phyloP scores from a whole-genome alignment of 495 filamentous ascomycete genomes.

The Podospora anserina region DNA sequence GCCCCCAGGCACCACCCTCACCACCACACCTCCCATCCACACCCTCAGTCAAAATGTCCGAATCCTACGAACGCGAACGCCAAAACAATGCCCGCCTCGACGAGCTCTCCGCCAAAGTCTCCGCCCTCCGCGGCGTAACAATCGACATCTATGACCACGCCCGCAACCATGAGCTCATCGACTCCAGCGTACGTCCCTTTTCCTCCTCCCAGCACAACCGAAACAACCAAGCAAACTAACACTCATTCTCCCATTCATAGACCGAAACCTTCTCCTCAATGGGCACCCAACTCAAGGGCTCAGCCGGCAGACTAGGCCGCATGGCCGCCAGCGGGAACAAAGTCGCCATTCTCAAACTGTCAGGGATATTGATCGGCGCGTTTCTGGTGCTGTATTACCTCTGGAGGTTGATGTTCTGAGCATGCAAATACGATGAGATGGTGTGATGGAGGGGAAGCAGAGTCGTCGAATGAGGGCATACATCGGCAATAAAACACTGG shows the following conservation, averaged over 20 bases:
- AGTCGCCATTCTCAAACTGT: conserved; percentile 82
- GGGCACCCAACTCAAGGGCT: conserved; percentile 70
- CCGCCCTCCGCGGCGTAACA: conserved; percentile 91
- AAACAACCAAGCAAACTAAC: too few relatives aligned
- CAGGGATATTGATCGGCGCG: conserved; percentile 73
- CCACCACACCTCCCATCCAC: conserved; percentile 8
- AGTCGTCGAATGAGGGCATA: too few relatives aligned
- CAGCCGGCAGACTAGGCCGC: conserved; percentile 77
- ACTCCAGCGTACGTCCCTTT: conserved; percentile 65
- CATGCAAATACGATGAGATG: too few relatives aligned
- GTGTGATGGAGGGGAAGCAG: too few relatives aligned
- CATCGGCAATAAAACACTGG: too few relatives aligned
- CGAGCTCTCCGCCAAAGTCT: conserved; percentile 85
- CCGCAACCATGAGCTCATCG: conserved; percentile 77
- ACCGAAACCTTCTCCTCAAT: conserved; percentile 59
- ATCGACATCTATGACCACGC: conserved; percentile 97
- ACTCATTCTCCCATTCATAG: conserved; percentile 24
- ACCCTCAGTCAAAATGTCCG: conserved; percentile 64
- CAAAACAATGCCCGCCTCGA: conserved; percentile 96
- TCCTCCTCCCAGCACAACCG: background rate
- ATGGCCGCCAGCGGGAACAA: conserved; percentile 92
- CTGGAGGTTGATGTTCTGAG: conserved; percentile 62
- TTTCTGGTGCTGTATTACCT: conserved; percentile 74
- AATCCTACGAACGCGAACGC: conserved; percentile 90
- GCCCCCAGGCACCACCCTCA: background rate